Evolutionary conservation across 73 alveolate species (phyloP), one percentile per base, ranked within the genome.

Genomic region (Effrenium voratum): DNA sequence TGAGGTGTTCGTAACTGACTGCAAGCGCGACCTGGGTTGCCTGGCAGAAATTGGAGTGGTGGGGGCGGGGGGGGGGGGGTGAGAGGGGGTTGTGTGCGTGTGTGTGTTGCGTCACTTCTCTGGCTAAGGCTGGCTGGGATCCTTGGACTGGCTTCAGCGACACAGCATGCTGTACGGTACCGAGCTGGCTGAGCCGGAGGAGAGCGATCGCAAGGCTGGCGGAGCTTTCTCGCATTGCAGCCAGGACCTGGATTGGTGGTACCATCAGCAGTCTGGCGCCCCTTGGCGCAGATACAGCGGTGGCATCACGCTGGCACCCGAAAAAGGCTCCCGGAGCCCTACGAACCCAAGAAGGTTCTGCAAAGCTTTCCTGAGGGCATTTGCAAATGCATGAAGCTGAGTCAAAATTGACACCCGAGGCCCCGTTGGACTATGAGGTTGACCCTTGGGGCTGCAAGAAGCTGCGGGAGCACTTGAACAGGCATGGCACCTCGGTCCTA

Each of bases 131-230:
- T 84, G 93, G 93, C 44, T 84, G 80, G 93, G 93, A 15, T 84
- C 93, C 30, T 59, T 84, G 59, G 93, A 84, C 30, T 84, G 93
- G 93, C 93, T 84, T 57, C 93, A 84, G 93, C 79, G 93, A 13
- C 93, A 84, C 93, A 84, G 55, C 93, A 84, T 84, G 93, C 93
- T 84, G 40, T 84, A 84, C 44, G 93, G 93, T 46, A 84, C 93
- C 24, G 93, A 84, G 93, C 12, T 84, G 79, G 93, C 93, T 2
- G 93, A 84, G 44, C 36, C 93, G 3, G 93, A 84, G 93, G 93
- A n/a, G 28, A 13, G 28, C 28, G 59, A 26, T 19, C 38, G 16
- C 41, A 16, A 30, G 80, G 41, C 41, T 68, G 34, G 80, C 26
- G 80, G 80, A 19, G 13, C 3, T 68, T 52, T 8, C 8, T 26